phyloP scores from a whole-genome alignment of 1,284 basidiomycete species.

The Ceratobasidium sp. region DNA sequence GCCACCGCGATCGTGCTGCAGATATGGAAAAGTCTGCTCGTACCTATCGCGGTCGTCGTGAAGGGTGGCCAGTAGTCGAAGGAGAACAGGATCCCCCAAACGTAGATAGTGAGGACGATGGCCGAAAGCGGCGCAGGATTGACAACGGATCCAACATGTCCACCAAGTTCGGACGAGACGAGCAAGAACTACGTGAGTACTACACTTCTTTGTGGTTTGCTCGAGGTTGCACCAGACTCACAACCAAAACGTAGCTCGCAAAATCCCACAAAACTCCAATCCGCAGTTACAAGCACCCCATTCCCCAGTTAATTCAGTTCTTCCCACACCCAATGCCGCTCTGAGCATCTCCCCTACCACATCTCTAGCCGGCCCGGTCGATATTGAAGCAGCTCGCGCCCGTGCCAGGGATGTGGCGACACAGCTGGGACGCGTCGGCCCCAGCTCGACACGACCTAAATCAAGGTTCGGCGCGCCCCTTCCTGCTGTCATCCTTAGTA shows the following conservation, averaged over 20 bases:
- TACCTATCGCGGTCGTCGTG: slow-evolving; percentile 9
- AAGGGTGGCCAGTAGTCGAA: background rate
- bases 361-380: slow-evolving; percentile 6
- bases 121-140: slow-evolving; percentile 26
- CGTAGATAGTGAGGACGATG: slow-evolving; percentile 10
- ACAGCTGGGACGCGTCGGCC: slow-evolving; percentile 8
- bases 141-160: slow-evolving; percentile 12
- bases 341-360: background rate
- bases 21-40: background rate
- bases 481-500: background rate
- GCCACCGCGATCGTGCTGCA: background rate
- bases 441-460: background rate
- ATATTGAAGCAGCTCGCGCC: slow-evolving; percentile 22
- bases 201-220: background rate
- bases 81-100: background rate
- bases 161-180: background rate
- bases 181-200: slow-evolving; percentile 28
- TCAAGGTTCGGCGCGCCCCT: slow-evolving; percentile 1
- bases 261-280: slow-evolving; percentile 26
- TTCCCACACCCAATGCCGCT: background rate
- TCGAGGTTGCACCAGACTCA: background rate
- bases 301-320: slow-evolving; percentile 19
- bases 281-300: slow-evolving; percentile 10
- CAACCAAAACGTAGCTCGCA: slow-evolving; percentile 17
- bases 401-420: slow-evolving; percentile 22